Base-by-base conservation (phyloP, 2,329 filamentous ascomycete genomes). In the Calonectria ilicicola region DNA sequence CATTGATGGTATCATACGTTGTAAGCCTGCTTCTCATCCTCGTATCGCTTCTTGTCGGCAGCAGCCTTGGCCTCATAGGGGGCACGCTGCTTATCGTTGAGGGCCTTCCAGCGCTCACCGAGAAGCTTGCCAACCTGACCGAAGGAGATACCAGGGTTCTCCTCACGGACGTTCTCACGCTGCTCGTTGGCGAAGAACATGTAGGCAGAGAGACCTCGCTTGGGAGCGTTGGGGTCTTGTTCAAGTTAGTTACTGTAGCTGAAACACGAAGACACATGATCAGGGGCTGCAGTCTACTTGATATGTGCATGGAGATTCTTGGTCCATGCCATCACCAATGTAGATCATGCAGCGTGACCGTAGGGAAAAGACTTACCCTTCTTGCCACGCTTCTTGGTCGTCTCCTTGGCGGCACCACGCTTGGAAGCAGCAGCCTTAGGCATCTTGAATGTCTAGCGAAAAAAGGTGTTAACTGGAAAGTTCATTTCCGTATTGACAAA, bases 111-210 rank as follows among this genome's bases (percentile, higher is more conserved):
- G 89, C 94, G 94, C 91, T 98, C 96, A 87, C 97, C 97, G 74
- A 99, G 95, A 82, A 97, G 91, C 92, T 98, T 98, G 88, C 97
- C 97, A 82, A 99, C 96, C 87, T 98, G 96, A 93, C 95, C 97
- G 87, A 99, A 99, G 80, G 94, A 93, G 88, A 98, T 98, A 81
- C 96, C 96, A 46, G 96, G 96, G 91, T 98, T 98, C 87, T 98
- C 96, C 85, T 98, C 95, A 81, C 97, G 95, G 80, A 99, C 97
- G 86, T 97, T 98, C 84, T 98, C 96, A 81, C 97, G 96, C 89
- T 98, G 95, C 88, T 98, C 97, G 84, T 98, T 98, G 92, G 97
- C 97, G 86, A 98, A 99, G 93, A 98, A 98, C 97, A 99, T 99
- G 92, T 99, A 99, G 77, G 97, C 97, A 67, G 97, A 98, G 64